phyloP scores from a whole-genome alignment of 345 rosid species.

The Arabis alpina region DNA sequence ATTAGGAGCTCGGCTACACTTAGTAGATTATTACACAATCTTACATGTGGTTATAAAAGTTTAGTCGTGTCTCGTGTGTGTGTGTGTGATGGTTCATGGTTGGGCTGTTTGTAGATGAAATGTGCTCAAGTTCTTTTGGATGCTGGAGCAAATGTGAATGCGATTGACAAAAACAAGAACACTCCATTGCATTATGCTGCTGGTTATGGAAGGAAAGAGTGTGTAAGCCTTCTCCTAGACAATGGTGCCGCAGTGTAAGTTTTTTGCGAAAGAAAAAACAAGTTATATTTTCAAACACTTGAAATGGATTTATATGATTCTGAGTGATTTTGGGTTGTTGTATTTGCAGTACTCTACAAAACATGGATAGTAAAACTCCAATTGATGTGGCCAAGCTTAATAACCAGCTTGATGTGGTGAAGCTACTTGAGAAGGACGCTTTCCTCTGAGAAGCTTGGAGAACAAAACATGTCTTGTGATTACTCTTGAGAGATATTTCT shows the following conservation, averaged over 20 bases:
- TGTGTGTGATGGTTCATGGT: neutral
- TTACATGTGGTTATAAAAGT: slow-evolving; percentile 4
- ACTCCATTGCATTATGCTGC: slow-evolving; percentile 95
- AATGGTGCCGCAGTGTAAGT: slow-evolving; percentile 98
- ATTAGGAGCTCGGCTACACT: slow-evolving; percentile 8
- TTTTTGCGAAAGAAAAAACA: neutral
- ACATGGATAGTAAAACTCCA: slow-evolving; percentile 91
- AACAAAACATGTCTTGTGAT: slow-evolving; percentile 16
- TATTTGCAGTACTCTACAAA: slow-evolving; percentile 73
- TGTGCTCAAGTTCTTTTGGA: slow-evolving; percentile 87
- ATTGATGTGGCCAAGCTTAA: slow-evolving; percentile 94
- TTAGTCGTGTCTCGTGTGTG: neutral
- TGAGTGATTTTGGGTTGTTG: neutral
- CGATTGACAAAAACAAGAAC: slow-evolving; percentile 91
- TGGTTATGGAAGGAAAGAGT: slow-evolving; percentile 94
- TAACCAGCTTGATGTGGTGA: slow-evolving; percentile 81
- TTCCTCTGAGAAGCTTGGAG: slow-evolving; percentile 59
- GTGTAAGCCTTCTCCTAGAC: slow-evolving; percentile 82
- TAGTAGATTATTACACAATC: slow-evolving; percentile 5
- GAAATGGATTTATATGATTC: slow-evolving; percentile 2
- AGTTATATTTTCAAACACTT: neutral
- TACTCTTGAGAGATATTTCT: slow-evolving; percentile 8
- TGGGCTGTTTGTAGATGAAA: slow-evolving; percentile 54
- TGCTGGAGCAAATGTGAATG: slow-evolving; percentile 85
- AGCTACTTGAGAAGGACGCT: slow-evolving; percentile 90